Evolutionary conservation across 345 rosid species (phyloP).

Genomic region (Eucalyptus paniculata): DNA sequence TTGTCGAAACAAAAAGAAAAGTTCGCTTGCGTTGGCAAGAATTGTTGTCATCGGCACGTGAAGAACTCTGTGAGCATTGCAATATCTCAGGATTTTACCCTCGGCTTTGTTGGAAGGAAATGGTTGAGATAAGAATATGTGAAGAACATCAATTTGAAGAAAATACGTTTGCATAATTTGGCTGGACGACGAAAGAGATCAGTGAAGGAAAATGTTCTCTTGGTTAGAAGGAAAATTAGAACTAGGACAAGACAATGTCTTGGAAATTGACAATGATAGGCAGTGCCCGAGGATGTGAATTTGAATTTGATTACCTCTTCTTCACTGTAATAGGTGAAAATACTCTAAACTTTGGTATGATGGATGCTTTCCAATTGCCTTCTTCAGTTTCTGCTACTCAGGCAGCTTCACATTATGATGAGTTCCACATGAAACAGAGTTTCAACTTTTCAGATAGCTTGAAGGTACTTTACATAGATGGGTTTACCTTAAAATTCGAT

Average conservation of each 20-base stretch:
- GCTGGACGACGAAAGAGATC: background rate
- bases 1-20: background rate
- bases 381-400: constrained; percentile 15
- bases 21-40: background rate
- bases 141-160: background rate
- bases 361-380: background rate
- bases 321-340: background rate
- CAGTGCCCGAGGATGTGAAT: background rate
- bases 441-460: constrained; percentile 55
- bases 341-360: background rate
- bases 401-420: constrained; percentile 47
- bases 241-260: background rate
- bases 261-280: background rate
- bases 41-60: background rate
- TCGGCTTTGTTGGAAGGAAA: background rate
- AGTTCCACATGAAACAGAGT: constrained; percentile 55
- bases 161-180: background rate
- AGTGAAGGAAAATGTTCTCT: background rate
- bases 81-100: background rate
- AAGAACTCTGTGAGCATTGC: background rate
- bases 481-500: background rate
- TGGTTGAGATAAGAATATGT: background rate
- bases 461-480: constrained; percentile 13
- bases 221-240: background rate
- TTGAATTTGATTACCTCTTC: background rate